Base-by-base conservation (phyloP, 805 yeast species). In the Monosporozyma aquatica region DNA sequence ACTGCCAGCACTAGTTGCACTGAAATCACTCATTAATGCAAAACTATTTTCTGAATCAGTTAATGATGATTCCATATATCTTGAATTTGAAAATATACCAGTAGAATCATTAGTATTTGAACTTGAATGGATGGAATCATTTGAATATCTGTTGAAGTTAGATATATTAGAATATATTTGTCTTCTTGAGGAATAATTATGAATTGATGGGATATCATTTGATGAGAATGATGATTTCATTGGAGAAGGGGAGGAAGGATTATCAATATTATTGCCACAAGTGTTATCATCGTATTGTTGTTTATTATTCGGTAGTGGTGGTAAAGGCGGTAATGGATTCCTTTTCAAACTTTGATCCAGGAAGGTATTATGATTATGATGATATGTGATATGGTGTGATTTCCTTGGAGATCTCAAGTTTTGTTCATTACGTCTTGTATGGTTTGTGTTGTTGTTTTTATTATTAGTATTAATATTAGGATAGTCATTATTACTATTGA, bases 1-100 rank as follows among this genome's bases (percentile, higher is more conserved):
- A 24, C 94, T 83, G 0, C 94, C 95, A 1, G 95, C 95, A 48
- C 92, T 81, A 0, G 95, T 83, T 4, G 95, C 95, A 64, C 92
- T 82, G 47, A 83, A 72, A 58, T 84, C 92, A 27, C 75, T 71
- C 62, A 71, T 59, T 8, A 68, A 55, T 2, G 75, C 68, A 23
- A 70, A 62, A 41, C 71, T 65, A 30, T 58, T 54, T 33, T 60
- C 64, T 42, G 65, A 60, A 13, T 69, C 67, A 13, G 64, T 54
- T 21, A 56, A 50, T 1, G 87, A 80, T 42, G 68, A 70, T 1
- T 74, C 72, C 55, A 75, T 65, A 41, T 67, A 70, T 11, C 75
- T 70, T 1, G 78, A 67, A 40, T 63, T 62, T 6, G 70, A 65
- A 43, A 66, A 66, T 5, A 52, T 38, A 17, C 45, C 54, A n/a